A percentile compares a stretch with the other conserved stretches of the same genome.
These are phyloP conservation scores for Trichoderma sp. DNA, from an alignment of 2,329 filamentous ascomycete species.

Conservation along the genomic window DNA sequence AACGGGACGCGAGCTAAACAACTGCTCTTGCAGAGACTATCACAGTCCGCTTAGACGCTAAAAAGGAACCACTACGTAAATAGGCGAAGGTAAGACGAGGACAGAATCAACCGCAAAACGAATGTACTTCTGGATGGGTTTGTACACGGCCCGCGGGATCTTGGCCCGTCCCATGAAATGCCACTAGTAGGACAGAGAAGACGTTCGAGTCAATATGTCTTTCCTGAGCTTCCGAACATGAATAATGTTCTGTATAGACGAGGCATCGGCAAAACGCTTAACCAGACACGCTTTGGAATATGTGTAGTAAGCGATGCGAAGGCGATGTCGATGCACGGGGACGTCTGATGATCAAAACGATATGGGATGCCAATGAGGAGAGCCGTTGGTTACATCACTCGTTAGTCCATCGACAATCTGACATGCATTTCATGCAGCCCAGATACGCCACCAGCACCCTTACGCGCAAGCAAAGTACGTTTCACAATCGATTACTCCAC, in stretches of 20 bases:
- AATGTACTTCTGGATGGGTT: background rate
- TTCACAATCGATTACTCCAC: background rate
- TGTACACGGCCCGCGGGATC: background rate
- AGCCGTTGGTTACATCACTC: background rate
- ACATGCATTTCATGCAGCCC: slow-evolving; percentile 15
- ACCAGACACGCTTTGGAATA: background rate
- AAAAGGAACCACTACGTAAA: background rate
- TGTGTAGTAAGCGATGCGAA: background rate
- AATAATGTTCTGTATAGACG: background rate
- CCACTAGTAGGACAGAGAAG: background rate
- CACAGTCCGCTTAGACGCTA: background rate
- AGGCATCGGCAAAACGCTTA: background rate
- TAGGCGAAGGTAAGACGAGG: background rate
- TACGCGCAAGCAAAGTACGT: background rate
- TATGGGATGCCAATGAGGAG: background rate
- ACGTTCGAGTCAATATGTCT: background rate
- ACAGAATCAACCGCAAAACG: background rate
- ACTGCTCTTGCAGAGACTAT: background rate
- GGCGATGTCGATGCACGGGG: background rate
- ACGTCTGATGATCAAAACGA: background rate
- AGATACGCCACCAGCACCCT: slow-evolving; percentile 2
- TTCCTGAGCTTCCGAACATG: background rate
- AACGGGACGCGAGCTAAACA: background rate
- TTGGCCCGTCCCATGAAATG: background rate
- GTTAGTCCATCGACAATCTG: slow-evolving; percentile 18